Conservation (phyloP, 805 yeast species). For the Ogataea ganodermae region DNA sequence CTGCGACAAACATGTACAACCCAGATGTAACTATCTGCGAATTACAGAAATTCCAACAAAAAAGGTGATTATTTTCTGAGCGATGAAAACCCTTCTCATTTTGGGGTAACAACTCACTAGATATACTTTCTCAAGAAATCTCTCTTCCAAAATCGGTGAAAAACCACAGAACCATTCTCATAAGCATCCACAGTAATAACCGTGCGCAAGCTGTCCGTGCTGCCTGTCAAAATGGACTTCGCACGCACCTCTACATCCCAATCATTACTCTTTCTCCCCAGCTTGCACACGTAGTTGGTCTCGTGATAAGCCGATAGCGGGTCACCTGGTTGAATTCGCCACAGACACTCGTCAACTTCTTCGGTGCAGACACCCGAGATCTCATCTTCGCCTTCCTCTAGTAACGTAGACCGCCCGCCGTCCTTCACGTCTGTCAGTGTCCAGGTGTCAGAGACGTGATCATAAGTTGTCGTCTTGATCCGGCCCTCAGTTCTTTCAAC, state of each 20-base stretch:
- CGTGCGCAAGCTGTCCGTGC: conserved; percentile 33
- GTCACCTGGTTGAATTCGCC: conserved; percentile 37
- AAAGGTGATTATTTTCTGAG: not conserved
- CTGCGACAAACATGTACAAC: no score
- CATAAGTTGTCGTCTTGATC: conserved; percentile 27
- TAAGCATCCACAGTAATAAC: conserved; percentile 35
- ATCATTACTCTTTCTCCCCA: conserved; percentile 38
- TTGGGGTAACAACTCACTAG: not conserved
- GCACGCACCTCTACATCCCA: conserved; percentile 40
- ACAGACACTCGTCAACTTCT: conserved; percentile 38
- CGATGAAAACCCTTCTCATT: not conserved
- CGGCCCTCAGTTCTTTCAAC: conserved; percentile 26
- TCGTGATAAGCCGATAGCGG: conserved; percentile 42
- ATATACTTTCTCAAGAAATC: conserved; percentile 32
- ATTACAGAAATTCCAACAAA: not conserved
- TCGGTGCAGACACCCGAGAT: conserved; percentile 35
- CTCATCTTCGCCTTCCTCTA: conserved; percentile 25
- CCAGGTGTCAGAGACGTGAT: conserved; percentile 37
- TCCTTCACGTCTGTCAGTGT: conserved; percentile 35
- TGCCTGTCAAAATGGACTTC: conserved; percentile 33
- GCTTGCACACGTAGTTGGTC: conserved; percentile 39
- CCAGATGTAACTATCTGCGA: no score
- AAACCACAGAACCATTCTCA: conserved; percentile 34
- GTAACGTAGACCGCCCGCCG: conserved; percentile 37
- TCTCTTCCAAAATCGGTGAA: conserved; percentile 35